Evolutionary conservation across 441 rosid genomes (phyloP).

Genomic region (Populus hybrid): DNA sequence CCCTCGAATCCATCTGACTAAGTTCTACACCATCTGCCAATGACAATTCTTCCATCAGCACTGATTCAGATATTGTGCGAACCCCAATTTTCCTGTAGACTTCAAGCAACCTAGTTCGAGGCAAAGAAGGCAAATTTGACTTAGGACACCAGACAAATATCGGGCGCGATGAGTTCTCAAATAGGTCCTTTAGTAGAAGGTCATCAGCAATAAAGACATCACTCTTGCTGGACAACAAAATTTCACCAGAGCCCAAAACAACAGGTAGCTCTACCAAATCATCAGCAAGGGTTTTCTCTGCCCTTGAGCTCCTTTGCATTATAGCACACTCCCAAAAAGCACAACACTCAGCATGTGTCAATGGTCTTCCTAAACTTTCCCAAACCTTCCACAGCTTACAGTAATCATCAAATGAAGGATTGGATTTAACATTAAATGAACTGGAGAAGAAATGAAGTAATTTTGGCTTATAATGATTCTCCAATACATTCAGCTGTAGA

Average conservation of each 20-base stretch:
- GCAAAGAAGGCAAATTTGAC: conserved; percentile 37
- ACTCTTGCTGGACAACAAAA: conserved; percentile 33
- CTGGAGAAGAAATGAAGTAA: conserved; percentile 38
- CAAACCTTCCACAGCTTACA: conserved; percentile 60
- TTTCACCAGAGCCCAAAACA: conserved; percentile 29
- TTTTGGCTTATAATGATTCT: conserved; percentile 30
- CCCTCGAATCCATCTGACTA: conserved; percentile 23
- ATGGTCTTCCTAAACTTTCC: conserved; percentile 35
- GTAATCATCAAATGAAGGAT: conserved; percentile 53
- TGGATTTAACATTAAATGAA: conserved; percentile 34
- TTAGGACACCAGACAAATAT: conserved; percentile 73
- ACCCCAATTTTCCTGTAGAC: conserved; percentile 53
- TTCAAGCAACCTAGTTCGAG: conserved; percentile 43
- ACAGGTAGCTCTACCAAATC: conserved; percentile 49
- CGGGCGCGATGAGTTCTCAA: conserved; percentile 31
- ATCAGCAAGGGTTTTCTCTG: conserved; percentile 30
- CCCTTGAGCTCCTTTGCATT: conserved; percentile 18
- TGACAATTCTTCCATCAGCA: conserved; percentile 33
- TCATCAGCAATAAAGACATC: conserved; percentile 74
- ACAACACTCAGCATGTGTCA: conserved; percentile 48
- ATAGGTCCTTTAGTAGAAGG: conserved; percentile 52
- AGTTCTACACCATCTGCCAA: conserved; percentile 15
- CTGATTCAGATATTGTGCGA: conserved; percentile 49
- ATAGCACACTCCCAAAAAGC: conserved; percentile 57
- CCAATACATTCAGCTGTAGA: conserved; percentile 41